Conservation (phyloP, 2,329 filamentous ascomycete genomes). For the Alternaria arborescens region DNA sequence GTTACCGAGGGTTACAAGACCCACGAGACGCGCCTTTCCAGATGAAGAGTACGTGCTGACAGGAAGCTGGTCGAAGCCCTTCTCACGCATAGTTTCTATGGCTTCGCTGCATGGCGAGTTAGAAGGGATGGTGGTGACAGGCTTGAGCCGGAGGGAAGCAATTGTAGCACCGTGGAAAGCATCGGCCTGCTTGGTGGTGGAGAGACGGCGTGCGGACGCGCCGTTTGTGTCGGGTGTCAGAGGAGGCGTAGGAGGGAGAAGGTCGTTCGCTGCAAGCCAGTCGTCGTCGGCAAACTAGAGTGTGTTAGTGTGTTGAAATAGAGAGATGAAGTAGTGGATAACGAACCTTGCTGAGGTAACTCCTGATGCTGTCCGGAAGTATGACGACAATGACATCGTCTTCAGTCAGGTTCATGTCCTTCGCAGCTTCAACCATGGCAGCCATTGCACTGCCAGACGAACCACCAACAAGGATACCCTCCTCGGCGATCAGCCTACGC, state of each 20-base stretch:
- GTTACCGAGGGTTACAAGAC: constrained; percentile 93
- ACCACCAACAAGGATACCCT: constrained; percentile 91
- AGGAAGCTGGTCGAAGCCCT: constrained; percentile 96
- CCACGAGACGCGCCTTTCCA: constrained; percentile 77
- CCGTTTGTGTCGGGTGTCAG: constrained; percentile 33
- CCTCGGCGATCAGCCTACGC: constrained; percentile 89
- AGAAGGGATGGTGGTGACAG: constrained; percentile 83
- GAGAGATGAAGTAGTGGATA: neutral
- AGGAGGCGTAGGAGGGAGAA: constrained; percentile 71
- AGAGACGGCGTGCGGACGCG: constrained; percentile 46
- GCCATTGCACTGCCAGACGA: constrained; percentile 93
- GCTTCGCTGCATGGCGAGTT: constrained; percentile 80
- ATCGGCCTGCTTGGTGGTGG: constrained; percentile 62
- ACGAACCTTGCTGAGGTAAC: constrained; percentile 85
- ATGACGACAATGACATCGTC: constrained; percentile 91
- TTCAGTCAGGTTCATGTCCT: constrained; percentile 78
- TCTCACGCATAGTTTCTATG: constrained; percentile 97
- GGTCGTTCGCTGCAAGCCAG: constrained; percentile 96
- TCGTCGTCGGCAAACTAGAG: constrained; percentile 90
- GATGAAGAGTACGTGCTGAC: constrained; percentile 70
- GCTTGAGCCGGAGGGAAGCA: constrained; percentile 84
- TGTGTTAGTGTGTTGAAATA: constrained; percentile 22
- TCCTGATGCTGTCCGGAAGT: constrained; percentile 93
- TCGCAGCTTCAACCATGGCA: constrained; percentile 77
- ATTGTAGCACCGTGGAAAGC: constrained; percentile 82